These are phyloP conservation scores for Vanderwaltozyma yarrowii DNA, from an alignment of 805 yeast species.

Conservation along the genomic window DNA sequence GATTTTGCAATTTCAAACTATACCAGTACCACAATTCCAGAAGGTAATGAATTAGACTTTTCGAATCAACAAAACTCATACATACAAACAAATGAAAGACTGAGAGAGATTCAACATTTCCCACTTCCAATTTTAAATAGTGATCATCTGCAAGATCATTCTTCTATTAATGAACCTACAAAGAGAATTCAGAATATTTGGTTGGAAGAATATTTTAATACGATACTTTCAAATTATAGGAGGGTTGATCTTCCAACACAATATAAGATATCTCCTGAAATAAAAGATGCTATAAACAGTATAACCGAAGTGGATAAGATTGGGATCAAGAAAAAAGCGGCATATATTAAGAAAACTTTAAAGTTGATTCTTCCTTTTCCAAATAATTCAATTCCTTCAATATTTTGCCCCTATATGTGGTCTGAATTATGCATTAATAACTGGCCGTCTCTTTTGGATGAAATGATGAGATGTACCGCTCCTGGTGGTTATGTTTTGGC, in stretches of 20 bases:
- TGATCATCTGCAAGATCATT: too few relatives aligned
- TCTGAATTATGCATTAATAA: constrained; percentile 14
- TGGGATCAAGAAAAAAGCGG: constrained; percentile 3
- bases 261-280: constrained; percentile 6
- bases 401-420: constrained; percentile 24
- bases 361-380: constrained; percentile 21
- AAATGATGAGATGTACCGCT: constrained; percentile 17
- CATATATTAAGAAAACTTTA: constrained; percentile 15
- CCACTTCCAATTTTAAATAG: too few relatives aligned
- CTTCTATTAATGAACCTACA: too few relatives aligned
- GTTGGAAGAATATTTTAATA: too few relatives aligned
- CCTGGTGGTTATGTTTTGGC: constrained; percentile 26
- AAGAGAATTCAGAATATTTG: too few relatives aligned
- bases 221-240: too few relatives aligned
- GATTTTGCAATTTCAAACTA: too few relatives aligned
- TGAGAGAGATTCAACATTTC: too few relatives aligned
- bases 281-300: neutral
- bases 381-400: constrained; percentile 18
- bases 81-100: too few relatives aligned
- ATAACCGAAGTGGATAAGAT: neutral
- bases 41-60: too few relatives aligned
- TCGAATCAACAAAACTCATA: too few relatives aligned
- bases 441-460: constrained; percentile 22
- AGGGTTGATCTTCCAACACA: constrained; percentile 19
- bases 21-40: neutral